phyloP scores from a whole-genome alignment of 164 flowering plant species.

The Cinnamomum chago region DNA sequence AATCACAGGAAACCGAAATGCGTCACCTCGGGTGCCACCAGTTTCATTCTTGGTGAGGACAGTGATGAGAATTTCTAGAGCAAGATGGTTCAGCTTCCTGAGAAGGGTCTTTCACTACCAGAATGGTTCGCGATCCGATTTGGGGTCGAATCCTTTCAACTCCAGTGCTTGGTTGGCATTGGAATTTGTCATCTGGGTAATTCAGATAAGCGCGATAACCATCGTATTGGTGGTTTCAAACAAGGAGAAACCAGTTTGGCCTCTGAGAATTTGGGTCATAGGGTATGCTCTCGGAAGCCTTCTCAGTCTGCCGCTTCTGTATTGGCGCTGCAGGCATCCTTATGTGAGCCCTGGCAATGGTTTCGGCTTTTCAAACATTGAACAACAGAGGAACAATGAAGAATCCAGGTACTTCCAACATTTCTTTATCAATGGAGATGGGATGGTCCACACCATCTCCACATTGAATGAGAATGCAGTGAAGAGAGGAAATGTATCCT shows the following conservation, averaged over 20 bases:
- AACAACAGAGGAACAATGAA: slow-evolving; percentile 52
- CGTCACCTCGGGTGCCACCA: slow-evolving; percentile 27
- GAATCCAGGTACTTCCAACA: slow-evolving; percentile 61
- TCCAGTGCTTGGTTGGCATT: slow-evolving; percentile 66
- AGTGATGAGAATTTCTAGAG: slow-evolving; percentile 77
- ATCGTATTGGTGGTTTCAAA: slow-evolving; percentile 48
- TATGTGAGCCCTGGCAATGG: slow-evolving; percentile 33
- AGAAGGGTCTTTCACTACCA: slow-evolving; percentile 92
- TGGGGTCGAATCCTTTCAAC: slow-evolving; percentile 85
- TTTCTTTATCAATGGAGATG: neutral
- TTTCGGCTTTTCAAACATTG: slow-evolving; percentile 32
- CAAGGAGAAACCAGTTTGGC: slow-evolving; percentile 82
- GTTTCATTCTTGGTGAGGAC: slow-evolving; percentile 50
- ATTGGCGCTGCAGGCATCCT: slow-evolving; percentile 53
- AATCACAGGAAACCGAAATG: slow-evolving; percentile 16
- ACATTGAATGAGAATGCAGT: too few relatives aligned
- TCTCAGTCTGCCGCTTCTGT: slow-evolving; percentile 55
- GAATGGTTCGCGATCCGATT: slow-evolving; percentile 77
- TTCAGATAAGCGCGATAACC: slow-evolving; percentile 51
- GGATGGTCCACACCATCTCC: neutral
- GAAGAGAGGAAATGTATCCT: too few relatives aligned
- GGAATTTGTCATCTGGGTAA: slow-evolving; percentile 58
- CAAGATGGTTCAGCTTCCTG: slow-evolving; percentile 80
- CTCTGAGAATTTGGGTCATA: slow-evolving; percentile 76
- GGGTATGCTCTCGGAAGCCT: slow-evolving; percentile 76